phyloP scores from a whole-genome alignment of 2,329 filamentous ascomycete genomes.

The Botrytis elliptica region DNA sequence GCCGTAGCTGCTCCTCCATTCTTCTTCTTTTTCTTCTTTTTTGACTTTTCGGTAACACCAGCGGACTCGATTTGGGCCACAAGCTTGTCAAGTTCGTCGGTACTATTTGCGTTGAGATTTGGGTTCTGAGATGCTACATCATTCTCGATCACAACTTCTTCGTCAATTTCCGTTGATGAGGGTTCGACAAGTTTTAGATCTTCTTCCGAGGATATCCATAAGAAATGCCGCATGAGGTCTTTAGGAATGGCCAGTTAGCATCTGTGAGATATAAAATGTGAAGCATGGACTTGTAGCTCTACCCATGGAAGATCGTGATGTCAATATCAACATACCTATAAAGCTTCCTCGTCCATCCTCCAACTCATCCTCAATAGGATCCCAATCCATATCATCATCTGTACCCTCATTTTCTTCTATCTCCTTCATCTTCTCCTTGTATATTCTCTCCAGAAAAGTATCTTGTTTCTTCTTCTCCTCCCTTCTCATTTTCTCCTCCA shows the following conservation, averaged over 20 bases:
- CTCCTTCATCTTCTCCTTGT: constrained; percentile 43
- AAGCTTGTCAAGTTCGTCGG: background rate
- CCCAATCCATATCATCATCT: constrained; percentile 44
- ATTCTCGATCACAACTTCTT: background rate
- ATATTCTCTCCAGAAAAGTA: constrained; percentile 45
- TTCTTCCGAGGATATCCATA: constrained; percentile 26
- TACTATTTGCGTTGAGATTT: background rate
- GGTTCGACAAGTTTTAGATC: background rate
- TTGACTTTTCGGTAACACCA: constrained; percentile 24
- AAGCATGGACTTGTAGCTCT: background rate
- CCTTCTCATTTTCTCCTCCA: constrained; percentile 42
- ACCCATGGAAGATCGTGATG: background rate
- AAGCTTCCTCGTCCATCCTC: constrained; percentile 47
- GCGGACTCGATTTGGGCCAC: constrained; percentile 1
- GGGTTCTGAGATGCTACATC: background rate
- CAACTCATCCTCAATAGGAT: constrained; percentile 49
- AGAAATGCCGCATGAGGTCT: constrained; percentile 29
- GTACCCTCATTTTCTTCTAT: constrained; percentile 31
- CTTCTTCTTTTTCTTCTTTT: constrained; percentile 41
- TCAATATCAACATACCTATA: constrained; percentile 35
- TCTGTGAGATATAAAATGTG: background rate
- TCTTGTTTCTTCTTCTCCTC: constrained; percentile 47
- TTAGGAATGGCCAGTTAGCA: background rate
- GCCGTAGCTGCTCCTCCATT: constrained; percentile 29
- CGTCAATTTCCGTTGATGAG: background rate